These are phyloP conservation scores for Papiliotrema terrestris DNA, from an alignment of 1,284 basidiomycete genomes.

Conservation along the genomic window DNA sequence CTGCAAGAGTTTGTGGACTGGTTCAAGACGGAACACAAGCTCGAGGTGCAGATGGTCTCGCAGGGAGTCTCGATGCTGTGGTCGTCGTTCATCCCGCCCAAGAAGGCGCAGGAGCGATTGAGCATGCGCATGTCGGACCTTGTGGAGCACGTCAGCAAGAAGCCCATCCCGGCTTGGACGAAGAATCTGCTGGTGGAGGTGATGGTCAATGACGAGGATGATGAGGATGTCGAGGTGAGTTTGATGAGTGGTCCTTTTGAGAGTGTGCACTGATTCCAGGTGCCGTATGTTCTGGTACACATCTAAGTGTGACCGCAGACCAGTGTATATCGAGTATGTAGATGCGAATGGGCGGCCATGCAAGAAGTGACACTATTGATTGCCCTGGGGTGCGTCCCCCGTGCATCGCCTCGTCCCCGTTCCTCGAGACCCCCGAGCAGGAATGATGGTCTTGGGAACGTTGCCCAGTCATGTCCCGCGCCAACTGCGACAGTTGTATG, in stretches of 20 bases:
- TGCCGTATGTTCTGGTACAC: conserved; percentile 2
- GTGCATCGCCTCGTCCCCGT: too few species aligned
- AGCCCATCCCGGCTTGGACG: conserved; percentile 72
- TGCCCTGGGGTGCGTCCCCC: too few species aligned
- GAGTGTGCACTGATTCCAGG: neutral
- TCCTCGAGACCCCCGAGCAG: too few species aligned
- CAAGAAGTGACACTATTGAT: neutral
- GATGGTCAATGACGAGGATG: conserved; percentile 86
- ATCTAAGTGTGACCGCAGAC: conserved; percentile 4
- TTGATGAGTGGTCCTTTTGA: neutral
- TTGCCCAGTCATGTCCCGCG: too few species aligned
- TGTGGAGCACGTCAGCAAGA: conserved; percentile 91
- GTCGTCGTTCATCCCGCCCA: conserved; percentile 85
- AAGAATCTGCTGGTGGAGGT: conserved; percentile 88
- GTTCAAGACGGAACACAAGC: conserved; percentile 80
- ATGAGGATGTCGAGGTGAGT: conserved; percentile 57
- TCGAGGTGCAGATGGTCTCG: conserved; percentile 93
- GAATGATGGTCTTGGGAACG: too few species aligned
- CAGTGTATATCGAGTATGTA: neutral
- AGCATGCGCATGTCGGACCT: conserved; percentile 86
- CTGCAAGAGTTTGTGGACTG: conserved; percentile 79
- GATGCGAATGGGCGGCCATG: neutral
- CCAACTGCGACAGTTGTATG: too few species aligned
- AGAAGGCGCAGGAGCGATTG: conserved; percentile 82
- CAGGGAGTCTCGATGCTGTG: conserved; percentile 97